These are phyloP conservation scores for Pholiota adiposa DNA, from an alignment of 1,284 basidiomycete genomes.

Conservation along the genomic window DNA sequence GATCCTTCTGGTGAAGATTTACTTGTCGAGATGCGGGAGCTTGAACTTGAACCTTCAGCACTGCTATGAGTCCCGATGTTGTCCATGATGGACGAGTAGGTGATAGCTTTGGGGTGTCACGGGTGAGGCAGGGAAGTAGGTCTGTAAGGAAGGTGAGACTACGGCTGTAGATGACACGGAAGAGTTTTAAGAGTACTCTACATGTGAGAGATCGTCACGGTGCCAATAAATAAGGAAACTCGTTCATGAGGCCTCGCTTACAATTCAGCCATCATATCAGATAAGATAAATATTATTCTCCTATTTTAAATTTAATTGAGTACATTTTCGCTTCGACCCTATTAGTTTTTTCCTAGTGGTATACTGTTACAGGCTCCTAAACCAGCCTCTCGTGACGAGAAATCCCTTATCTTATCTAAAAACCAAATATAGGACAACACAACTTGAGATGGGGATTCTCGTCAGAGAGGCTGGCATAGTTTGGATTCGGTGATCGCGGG, in stretches of 20 bases:
- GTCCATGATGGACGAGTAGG: constrained; percentile 15
- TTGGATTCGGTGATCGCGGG: no score
- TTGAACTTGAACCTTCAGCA: constrained; percentile 15
- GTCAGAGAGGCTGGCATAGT: no score
- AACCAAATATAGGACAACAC: no score
- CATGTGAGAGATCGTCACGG: constrained; percentile 3
- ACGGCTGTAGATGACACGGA: constrained; percentile 7
- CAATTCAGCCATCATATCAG: background rate
- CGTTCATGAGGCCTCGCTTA: background rate
- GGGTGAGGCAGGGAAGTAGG: background rate
- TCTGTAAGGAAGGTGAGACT: constrained; percentile 13
- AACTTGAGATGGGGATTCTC: no score
- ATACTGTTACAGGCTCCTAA: no score
- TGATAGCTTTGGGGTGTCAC: background rate
- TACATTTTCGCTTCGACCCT: no score
- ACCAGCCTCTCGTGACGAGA: no score
- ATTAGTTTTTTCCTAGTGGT: no score
- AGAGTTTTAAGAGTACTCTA: background rate
- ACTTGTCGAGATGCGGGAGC: constrained; percentile 17
- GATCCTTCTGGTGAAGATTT: constrained; percentile 11
- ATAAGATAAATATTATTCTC: background rate
- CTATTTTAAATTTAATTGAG: background rate
- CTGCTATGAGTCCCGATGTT: constrained; percentile 1
- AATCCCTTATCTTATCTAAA: no score
- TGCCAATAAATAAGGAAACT: background rate